Base-by-base conservation (phyloP, 2,329 filamentous ascomycete genomes). In the Verticillium klebahnii region DNA sequence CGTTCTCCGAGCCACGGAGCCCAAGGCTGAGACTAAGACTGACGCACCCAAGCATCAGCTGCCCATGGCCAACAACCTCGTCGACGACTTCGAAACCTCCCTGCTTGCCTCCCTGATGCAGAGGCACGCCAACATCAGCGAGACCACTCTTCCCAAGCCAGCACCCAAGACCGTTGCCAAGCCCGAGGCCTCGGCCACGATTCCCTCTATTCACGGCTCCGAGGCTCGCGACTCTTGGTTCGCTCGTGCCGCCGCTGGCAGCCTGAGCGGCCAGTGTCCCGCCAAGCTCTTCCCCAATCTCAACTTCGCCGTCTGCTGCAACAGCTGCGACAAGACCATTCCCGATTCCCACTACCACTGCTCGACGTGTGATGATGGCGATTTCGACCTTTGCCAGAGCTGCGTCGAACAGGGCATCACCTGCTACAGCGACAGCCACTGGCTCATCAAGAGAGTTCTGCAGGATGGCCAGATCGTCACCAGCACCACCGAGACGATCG, bases 271-370 rank as follows among this genome's bases (percentile, higher is more conserved):
- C 15, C 39, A 29, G 15, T 65, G 60, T 34, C 60, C 63, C 40
- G 58, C 60, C 25, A 32, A 59, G 61, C 66, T 57, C 57, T 61
- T 64, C 56, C 69, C 63, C 63, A 69, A 66, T 64, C 69, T 71
- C 61, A 78, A 84, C 56, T 97, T 93, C 76, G 90, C 91, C 14
- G 93, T 99, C 55, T 96, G 91, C 81, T 99, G 95, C 85, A 98
- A 99, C 79, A 85, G 86, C 73, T 99, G 95, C 76, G 89, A 92
- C 67, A 82, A 80, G 64, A 85, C 88, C 52, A 92, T 97, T 70
- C 85, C 89, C 32, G 88, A 92, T 68, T 85, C 87, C 59, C 94
- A 99, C 77, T 99, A 91, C 76, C 95, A 99, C 78, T 99, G 96
- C 81, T 91, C 91, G 67, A 91, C 90, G 62, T 99, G 95, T 73